phyloP scores from a whole-genome alignment of 495 filamentous ascomycete genomes.

The Neurospora discreta region DNA sequence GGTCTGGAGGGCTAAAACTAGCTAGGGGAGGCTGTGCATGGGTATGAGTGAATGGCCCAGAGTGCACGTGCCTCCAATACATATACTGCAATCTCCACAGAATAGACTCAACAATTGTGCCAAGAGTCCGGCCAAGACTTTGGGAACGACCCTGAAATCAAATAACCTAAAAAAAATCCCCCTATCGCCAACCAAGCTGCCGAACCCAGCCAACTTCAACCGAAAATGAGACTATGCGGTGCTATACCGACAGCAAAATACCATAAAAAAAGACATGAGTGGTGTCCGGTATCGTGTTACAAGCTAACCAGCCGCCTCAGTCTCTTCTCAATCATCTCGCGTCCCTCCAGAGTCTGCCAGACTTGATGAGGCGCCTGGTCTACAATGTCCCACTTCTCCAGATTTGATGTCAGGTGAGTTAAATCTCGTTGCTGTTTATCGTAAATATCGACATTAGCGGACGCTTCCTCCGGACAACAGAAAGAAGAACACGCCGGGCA shows the following conservation, averaged over 20 bases:
- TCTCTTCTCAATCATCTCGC: conserved; percentile 46
- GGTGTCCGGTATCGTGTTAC: neutral
- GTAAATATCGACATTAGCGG: conserved; percentile 11
- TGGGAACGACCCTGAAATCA: neutral
- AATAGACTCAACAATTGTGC: neutral
- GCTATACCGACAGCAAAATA: neutral
- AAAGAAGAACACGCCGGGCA: neutral
- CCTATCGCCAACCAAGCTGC: neutral
- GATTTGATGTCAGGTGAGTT: conserved; percentile 61
- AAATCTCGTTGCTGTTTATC: conserved; percentile 62
- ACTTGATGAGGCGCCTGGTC: conserved; percentile 76
- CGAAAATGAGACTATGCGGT: neutral
- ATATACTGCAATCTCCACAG: neutral
- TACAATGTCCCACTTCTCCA: conserved; percentile 80
- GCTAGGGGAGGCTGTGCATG: too few relatives aligned
- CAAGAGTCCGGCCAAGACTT: neutral
- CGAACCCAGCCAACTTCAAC: neutral
- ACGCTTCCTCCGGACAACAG: neutral
- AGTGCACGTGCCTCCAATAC: too few relatives aligned
- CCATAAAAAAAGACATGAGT: neutral
- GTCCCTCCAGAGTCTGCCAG: conserved; percentile 61
- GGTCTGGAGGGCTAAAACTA: too few relatives aligned
- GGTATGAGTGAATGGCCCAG: too few relatives aligned
- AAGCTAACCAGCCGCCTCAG: conserved; percentile 39
- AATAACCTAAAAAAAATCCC: neutral